These are phyloP conservation scores for Magnolia kwangsiensis DNA, from an alignment of 164 flowering plant species.

Conservation along the genomic window DNA sequence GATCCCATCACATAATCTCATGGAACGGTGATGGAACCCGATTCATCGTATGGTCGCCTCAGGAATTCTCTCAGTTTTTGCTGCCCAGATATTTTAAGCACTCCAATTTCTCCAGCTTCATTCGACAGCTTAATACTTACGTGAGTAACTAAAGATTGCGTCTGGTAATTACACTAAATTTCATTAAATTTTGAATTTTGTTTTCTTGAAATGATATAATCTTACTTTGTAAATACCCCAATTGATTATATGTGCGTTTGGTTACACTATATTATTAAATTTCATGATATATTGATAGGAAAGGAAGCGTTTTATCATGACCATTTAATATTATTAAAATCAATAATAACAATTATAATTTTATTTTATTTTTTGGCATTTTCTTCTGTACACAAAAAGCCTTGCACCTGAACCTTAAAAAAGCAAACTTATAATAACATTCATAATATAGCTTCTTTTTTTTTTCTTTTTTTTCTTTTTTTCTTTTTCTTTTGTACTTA, in stretches of 20 bases:
- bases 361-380: too few species aligned
- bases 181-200: neutral
- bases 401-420: too few species aligned
- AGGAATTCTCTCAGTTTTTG: constrained; percentile 49
- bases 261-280: too few species aligned
- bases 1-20: constrained; percentile 30
- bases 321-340: too few species aligned
- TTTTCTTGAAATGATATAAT: neutral
- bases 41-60: constrained; percentile 60
- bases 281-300: neutral
- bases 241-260: neutral
- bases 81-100: constrained; percentile 71
- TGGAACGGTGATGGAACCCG: constrained; percentile 57
- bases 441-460: too few species aligned
- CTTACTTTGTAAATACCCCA: neutral
- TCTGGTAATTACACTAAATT: neutral
- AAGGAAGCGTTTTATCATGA: too few species aligned
- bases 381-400: too few species aligned
- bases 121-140: constrained; percentile 66
- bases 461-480: too few species aligned
- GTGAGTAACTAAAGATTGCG: constrained; percentile 28
- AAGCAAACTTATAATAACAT: too few species aligned
- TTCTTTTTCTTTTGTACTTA: too few species aligned
- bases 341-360: too few species aligned
- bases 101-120: constrained; percentile 65